Conservation (phyloP, 1,284 basidiomycete genomes). For the Somion occarium region DNA sequence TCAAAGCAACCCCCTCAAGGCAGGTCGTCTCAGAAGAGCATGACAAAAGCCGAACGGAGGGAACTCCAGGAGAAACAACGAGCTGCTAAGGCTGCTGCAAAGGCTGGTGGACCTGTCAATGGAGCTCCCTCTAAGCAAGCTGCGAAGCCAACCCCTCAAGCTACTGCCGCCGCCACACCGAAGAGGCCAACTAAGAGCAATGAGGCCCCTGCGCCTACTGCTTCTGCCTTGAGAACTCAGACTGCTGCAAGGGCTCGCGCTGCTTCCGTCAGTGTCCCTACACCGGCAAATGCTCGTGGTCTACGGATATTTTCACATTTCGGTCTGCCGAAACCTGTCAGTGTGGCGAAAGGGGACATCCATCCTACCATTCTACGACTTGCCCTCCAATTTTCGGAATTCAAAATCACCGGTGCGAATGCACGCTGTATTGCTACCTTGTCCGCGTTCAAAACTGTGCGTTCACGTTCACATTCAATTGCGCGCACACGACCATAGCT, state of each 20-base stretch:
- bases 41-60: slow-evolving; percentile 77
- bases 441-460: slow-evolving; percentile 77
- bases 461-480: slow-evolving; percentile 24
- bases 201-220: slow-evolving; percentile 15
- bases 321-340: slow-evolving; percentile 62
- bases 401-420: slow-evolving; percentile 84
- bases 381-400: slow-evolving; percentile 79
- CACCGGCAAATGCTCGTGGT: slow-evolving; percentile 37
- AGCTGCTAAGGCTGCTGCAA: slow-evolving; percentile 58
- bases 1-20: slow-evolving; percentile 9
- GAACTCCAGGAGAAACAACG: slow-evolving; percentile 78
- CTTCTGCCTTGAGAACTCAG: slow-evolving; percentile 12
- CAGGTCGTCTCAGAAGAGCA: slow-evolving; percentile 47
- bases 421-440: slow-evolving; percentile 87
- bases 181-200: slow-evolving; percentile 15
- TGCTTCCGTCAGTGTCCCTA: slow-evolving; percentile 10
- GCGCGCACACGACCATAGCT: slow-evolving; percentile 1
- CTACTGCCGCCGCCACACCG: slow-evolving; percentile 10
- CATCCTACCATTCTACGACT: slow-evolving; percentile 77
- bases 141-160: slow-evolving; percentile 9
- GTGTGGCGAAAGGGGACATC: slow-evolving; percentile 70
- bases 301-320: slow-evolving; percentile 81
- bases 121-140: slow-evolving; percentile 11
- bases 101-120: slow-evolving; percentile 15
- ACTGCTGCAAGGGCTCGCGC: slow-evolving; percentile 20